Evolutionary conservation across 225 moss, liverwort and hornwort species (phyloP).

Genomic region (Polytrichum commune): DNA sequence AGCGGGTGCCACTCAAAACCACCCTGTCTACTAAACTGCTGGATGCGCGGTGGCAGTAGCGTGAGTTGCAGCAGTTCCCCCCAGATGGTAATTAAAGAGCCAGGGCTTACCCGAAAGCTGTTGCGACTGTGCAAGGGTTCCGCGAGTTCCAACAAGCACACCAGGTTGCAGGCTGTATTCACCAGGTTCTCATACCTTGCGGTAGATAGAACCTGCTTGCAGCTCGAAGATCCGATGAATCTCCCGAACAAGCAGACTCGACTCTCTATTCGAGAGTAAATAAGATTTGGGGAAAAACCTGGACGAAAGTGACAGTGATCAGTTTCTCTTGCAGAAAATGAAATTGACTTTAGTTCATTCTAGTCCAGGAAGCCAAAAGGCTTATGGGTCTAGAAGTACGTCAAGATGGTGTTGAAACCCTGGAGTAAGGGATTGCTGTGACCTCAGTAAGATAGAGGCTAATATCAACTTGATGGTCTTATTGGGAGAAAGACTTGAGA

Average conservation of each 20-base stretch:
- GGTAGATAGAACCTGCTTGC: not conserved
- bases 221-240: not conserved
- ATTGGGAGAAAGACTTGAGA: too few species aligned
- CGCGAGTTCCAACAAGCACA: constrained; percentile 21
- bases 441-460: too few species aligned
- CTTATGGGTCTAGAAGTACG: too few species aligned
- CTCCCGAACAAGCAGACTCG: not conserved
- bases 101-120: constrained; percentile 41
- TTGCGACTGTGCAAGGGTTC: constrained; percentile 29
- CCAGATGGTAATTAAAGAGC: constrained; percentile 8
- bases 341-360: too few species aligned
- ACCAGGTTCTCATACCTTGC: too few species aligned
- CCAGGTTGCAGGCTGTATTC: constrained; percentile 19
- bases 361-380: too few species aligned
- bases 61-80: constrained; percentile 22
- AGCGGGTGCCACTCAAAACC: constrained; percentile 21
- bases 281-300: not conserved
- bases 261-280: not conserved
- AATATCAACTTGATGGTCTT: too few species aligned
- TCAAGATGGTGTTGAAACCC: too few species aligned
- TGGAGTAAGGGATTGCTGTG: too few species aligned
- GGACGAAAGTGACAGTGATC: not conserved
- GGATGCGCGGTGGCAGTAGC: constrained; percentile 6
- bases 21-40: constrained; percentile 16
- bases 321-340: not conserved